Evolutionary conservation across 2,329 filamentous ascomycete species (phyloP).

Genomic region (Paramyrothecium sp.): DNA sequence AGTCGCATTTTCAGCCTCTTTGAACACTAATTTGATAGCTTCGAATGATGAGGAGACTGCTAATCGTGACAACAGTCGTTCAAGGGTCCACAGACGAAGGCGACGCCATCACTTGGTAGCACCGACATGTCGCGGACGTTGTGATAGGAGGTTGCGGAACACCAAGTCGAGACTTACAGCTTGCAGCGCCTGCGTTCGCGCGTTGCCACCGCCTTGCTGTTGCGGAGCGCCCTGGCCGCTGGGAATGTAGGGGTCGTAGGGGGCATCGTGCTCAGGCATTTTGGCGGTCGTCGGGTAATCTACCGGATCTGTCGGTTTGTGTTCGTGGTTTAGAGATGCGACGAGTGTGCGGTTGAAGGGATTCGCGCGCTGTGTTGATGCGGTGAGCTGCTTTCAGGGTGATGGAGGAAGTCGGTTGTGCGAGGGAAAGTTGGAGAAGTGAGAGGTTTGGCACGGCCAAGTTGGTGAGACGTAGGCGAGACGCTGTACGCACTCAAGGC

Average conservation of each 20-base stretch:
- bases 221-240: slow-evolving; percentile 53
- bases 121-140: too few relatives aligned
- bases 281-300: slow-evolving; percentile 16
- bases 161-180: slow-evolving; percentile 60
- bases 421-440: slow-evolving; percentile 1
- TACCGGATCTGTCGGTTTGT: not conserved
- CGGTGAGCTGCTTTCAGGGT: slow-evolving; percentile 1
- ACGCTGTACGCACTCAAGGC: slow-evolving; percentile 10
- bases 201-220: slow-evolving; percentile 44
- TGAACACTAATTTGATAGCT: too few relatives aligned
- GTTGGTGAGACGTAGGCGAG: slow-evolving; percentile 9
- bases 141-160: too few relatives aligned
- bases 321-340: slow-evolving; percentile 11
- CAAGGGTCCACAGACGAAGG: too few relatives aligned
- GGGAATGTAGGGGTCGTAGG: slow-evolving; percentile 89
- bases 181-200: slow-evolving; percentile 68
- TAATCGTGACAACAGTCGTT: too few relatives aligned
- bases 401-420: not conserved
- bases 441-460: slow-evolving; percentile 24
- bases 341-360: slow-evolving; percentile 6
- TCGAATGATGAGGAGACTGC: too few relatives aligned
- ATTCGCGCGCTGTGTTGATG: slow-evolving; percentile 15
- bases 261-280: slow-evolving; percentile 58
- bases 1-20: too few relatives aligned
- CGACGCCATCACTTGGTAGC: too few relatives aligned